Percentiles rank a stretch among this genome's conserved stretches.
phyloP scores from a whole-genome alignment of 2,329 filamentous ascomycete species.

The Colletotrichum scovillei region DNA sequence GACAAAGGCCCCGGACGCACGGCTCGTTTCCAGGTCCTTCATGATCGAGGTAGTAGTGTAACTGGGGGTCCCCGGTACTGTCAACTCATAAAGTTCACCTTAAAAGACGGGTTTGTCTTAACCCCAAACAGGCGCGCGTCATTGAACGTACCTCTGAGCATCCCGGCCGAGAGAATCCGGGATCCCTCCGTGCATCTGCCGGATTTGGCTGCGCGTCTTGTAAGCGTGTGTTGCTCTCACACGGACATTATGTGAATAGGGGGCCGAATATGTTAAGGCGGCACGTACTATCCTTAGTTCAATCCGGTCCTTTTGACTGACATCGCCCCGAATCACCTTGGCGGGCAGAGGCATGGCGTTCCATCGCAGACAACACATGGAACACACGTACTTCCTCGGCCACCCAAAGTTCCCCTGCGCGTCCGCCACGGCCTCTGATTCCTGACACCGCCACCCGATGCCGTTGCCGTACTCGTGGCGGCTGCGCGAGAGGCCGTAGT shows the following conservation, averaged over 20 bases:
- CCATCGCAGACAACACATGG: conserved; percentile 32
- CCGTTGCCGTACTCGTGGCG: conserved; percentile 24
- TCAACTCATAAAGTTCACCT: conserved; percentile 7
- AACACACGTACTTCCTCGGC: conserved; percentile 29
- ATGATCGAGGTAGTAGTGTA: conserved; percentile 35
- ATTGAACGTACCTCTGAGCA: conserved; percentile 31
- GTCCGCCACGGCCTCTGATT: conserved; percentile 30
- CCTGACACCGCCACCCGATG: conserved; percentile 30
- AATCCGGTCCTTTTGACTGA: conserved; percentile 31
- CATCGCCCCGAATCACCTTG: conserved; percentile 29
- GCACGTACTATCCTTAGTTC: conserved; percentile 25
- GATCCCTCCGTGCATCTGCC: conserved; percentile 17
- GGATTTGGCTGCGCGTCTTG: conserved; percentile 18
- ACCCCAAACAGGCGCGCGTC: background rate
- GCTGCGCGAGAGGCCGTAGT: conserved; percentile 19
- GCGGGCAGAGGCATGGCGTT: conserved; percentile 29
- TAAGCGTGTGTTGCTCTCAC: background rate
- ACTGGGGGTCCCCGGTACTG: conserved; percentile 10
- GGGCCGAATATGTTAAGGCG: background rate
- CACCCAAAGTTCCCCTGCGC: conserved; percentile 15
- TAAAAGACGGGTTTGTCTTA: background rate
- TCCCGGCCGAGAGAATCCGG: conserved; percentile 26
- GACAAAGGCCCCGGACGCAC: conserved; percentile 34
- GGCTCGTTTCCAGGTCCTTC: conserved; percentile 28
- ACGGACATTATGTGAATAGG: too few species aligned